A percentile compares a stretch with the other conserved stretches of the same genome.
phyloP scores from a whole-genome alignment of 164 flowering plant species.

The Brasenia schreberi region DNA sequence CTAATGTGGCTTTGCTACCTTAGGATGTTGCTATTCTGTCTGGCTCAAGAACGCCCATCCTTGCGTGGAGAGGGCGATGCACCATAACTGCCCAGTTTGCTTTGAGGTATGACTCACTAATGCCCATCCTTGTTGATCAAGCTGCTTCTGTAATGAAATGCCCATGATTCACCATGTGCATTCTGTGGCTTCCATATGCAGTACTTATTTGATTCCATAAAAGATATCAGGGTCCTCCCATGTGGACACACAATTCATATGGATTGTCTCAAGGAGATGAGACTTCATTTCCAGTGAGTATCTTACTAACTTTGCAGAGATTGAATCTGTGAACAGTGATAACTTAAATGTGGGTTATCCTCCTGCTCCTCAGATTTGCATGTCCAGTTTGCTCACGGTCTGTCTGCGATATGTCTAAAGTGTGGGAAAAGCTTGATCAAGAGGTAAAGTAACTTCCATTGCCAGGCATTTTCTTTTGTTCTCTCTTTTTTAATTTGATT shows the following conservation, averaged over 20 bases:
- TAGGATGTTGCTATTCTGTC: constrained; percentile 70
- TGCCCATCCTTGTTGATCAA: not conserved
- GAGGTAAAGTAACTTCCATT: constrained; percentile 30
- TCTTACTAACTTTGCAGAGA: not conserved
- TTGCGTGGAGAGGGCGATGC: constrained; percentile 86
- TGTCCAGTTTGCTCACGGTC: constrained; percentile 86
- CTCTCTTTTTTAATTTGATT: not conserved
- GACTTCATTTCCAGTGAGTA: constrained; percentile 47
- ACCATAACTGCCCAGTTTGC: constrained; percentile 85
- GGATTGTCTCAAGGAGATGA: constrained; percentile 72
- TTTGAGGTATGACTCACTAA: constrained; percentile 46
- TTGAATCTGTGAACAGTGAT: not conserved
- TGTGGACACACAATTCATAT: constrained; percentile 85
- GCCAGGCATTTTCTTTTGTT: not conserved
- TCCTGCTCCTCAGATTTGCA: constrained; percentile 36
- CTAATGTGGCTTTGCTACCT: not conserved
- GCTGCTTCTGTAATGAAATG: not conserved
- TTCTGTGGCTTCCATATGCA: constrained; percentile 15
- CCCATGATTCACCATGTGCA: not conserved
- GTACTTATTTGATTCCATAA: constrained; percentile 75
- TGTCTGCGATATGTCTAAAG: constrained; percentile 53
- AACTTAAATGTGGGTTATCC: not conserved
- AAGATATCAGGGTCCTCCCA: constrained; percentile 47
- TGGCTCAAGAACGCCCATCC: constrained; percentile 42
- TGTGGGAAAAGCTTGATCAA: constrained; percentile 61